A percentile compares a stretch with the other conserved stretches of the same genome.
These are phyloP conservation scores for Phanerodontia chrysosporium DNA, from an alignment of 768 basidiomycete genomes.

Conservation along the genomic window DNA sequence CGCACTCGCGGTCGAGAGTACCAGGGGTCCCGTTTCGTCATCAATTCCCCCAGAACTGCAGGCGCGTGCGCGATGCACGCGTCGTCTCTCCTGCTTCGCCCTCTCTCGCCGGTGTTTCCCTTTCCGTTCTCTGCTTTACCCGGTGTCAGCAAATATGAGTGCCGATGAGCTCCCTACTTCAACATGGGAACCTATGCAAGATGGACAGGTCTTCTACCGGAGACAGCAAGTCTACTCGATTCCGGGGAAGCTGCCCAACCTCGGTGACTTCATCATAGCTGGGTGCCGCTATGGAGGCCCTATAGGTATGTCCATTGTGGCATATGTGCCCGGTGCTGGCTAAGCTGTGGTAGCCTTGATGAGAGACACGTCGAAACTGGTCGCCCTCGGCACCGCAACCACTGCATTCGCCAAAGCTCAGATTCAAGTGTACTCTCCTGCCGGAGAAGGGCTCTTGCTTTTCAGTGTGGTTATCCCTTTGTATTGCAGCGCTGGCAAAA, in stretches of 20 bases:
- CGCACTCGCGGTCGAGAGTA: neutral
- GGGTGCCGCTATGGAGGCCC: conserved; percentile 88
- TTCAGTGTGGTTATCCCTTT: conserved; percentile 62
- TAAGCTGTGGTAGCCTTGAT: conserved; percentile 64
- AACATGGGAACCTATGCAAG: conserved; percentile 89
- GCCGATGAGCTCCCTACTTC: conserved; percentile 68
- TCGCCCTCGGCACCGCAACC: conserved; percentile 60
- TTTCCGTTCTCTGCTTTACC: neutral
- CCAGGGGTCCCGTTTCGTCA: neutral
- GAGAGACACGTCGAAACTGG: conserved; percentile 76
- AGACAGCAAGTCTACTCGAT: conserved; percentile 82
- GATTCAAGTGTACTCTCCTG: conserved; percentile 83
- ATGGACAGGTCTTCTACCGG: conserved; percentile 84
- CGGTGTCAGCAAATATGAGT: neutral
- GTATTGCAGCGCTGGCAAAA: neutral
- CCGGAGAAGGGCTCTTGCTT: conserved; percentile 66
- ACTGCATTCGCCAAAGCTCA: conserved; percentile 67
- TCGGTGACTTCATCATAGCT: conserved; percentile 75
- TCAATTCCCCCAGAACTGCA: neutral
- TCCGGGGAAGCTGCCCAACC: conserved; percentile 70
- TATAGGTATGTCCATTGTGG: conserved; percentile 51
- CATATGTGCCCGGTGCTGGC: neutral
- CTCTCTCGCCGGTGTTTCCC: no score
- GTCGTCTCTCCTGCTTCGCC: neutral
- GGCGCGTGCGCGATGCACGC: neutral